Base-by-base conservation (phyloP, 1,284 basidiomycete species). In the Gomphus sp. region DNA sequence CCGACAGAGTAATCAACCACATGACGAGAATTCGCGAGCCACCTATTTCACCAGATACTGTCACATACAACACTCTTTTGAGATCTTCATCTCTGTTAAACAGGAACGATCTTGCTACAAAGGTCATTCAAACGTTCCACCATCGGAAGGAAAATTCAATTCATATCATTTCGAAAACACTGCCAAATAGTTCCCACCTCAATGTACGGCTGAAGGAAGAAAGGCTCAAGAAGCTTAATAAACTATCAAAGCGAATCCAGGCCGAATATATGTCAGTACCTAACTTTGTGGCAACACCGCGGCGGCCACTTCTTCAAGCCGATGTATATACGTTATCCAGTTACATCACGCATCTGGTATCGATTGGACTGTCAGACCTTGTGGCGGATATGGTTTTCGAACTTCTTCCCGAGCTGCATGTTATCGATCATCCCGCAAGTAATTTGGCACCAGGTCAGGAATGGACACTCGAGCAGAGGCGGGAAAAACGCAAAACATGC, bases 51-150 rank as follows among this genome's bases (percentile, higher is more conserved):
- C 80, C 82, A 0, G 73, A 79, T 60, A 70, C 71, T 3, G 66
- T 70, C 12, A 84, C 84, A 0, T 78, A 77, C 66, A 85, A 84
- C 62, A 81, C 82, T 49, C 66, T 88, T 22, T 60, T 87, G 4
- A 75, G 82, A 25, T 73, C 79, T 1, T 77, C 76, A 0, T 79
- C 80, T 0, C 67, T 85, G n/a, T 55, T 84, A 59, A 73, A 78
- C n/a, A 68, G 74, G 52, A 70, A 74, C 25, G 73, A 76, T 44
- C 67, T 85, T 2, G 71, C 70, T 11, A 69, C 74, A 12, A 62
- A 66, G 37, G 69, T 73, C 3, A 49, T 65, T 4, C 34, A 55
- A 22, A 41, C n/a, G 39, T 53, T 61, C 5, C 41, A 44, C 34
- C 28, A 53, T n/a, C 54, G 18, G 36, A 45, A 41, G 18, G 55